Base-by-base conservation (phyloP, 441 rosid species). In the Populus hybrid region DNA sequence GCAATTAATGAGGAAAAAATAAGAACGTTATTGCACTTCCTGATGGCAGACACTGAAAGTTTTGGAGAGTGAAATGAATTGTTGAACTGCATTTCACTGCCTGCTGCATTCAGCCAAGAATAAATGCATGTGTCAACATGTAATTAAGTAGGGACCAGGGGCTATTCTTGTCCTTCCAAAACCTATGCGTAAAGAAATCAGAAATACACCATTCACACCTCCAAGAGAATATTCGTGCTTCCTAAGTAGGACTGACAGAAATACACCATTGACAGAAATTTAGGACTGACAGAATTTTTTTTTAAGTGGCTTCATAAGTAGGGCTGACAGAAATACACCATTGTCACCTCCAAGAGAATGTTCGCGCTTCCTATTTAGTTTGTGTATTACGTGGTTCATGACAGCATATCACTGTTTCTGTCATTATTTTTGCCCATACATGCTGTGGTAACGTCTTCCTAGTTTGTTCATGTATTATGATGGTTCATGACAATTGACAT, bases 71-170 rank as follows among this genome's bases (percentile, higher is more conserved):
- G 24, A 28, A 50, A 68, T 42, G 57, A 67, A 75, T 50, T 30
- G 30, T 67, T 23, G 71, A 67, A 75, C 24, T 30, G 32, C 64
- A 73, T 73, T n/a, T 63, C 38, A 36, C 69, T 73, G 7, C 32
- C 65, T 16, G 2, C 71, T 42, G 64, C 64, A 75, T 2, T 66
- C 42, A 6, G 7, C 53, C 23, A 63, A 19, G 38, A 16, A 30
- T 14, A 26, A 57, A 59, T 18, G 16, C 7, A 6, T 67, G 4
- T 66, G 10, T 46, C 57, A 46, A 1, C 57, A 46, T 46, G 7
- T 26, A 5, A 10, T 3, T 19, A 67, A 5, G 26, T 50, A 26
- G 21, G 36, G 24, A 26, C 46, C n/a, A 21, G 2, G 34, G 63
- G 14, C 61, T 40, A 36, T 53, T 72, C 21, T 21, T 10, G 40